phyloP scores from a whole-genome alignment of 805 yeast species.

The Starmerella ratchasimensis region DNA sequence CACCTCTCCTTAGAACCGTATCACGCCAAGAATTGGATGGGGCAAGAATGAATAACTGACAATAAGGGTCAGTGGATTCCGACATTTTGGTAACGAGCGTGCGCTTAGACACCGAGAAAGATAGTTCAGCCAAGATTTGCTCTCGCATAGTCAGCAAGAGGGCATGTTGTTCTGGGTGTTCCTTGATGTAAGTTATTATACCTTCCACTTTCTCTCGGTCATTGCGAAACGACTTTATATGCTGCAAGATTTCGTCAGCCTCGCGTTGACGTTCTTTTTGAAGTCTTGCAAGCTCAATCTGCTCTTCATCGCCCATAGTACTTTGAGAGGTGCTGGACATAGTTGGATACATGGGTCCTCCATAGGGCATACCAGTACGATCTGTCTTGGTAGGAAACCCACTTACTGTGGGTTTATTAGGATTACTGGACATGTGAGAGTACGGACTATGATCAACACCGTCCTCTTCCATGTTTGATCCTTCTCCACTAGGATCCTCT shows the following conservation, averaged over 20 bases:
- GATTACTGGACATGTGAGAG: too few relatives aligned
- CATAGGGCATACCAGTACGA: too few relatives aligned
- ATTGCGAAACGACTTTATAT: conserved; percentile 14
- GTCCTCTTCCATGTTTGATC: too few relatives aligned
- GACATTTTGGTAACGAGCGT: conserved; percentile 7
- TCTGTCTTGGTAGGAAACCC: too few relatives aligned
- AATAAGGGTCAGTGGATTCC: conserved; percentile 5
- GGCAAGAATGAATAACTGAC: conserved; percentile 10
- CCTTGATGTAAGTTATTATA: conserved; percentile 8
- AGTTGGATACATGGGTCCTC: too few relatives aligned
- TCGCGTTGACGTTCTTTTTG: background rate
- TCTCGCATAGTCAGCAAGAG: conserved; percentile 6
- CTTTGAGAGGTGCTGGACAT: too few relatives aligned
- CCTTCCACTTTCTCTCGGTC: conserved; percentile 19
- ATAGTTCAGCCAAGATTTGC: conserved; percentile 9
- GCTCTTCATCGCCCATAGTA: too few relatives aligned
- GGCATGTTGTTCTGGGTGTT: conserved; percentile 9
- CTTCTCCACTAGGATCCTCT: too few relatives aligned
- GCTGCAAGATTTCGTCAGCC: background rate
- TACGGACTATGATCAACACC: too few relatives aligned
- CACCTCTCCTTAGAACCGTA: conserved; percentile 12
- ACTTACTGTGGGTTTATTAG: too few relatives aligned
- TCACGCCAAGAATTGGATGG: conserved; percentile 14
- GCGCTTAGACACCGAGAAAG: conserved; percentile 15
- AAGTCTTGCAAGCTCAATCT: background rate